Conservation (phyloP, 2,329 filamentous ascomycete genomes). For the Alternaria angustiovoidea region DNA sequence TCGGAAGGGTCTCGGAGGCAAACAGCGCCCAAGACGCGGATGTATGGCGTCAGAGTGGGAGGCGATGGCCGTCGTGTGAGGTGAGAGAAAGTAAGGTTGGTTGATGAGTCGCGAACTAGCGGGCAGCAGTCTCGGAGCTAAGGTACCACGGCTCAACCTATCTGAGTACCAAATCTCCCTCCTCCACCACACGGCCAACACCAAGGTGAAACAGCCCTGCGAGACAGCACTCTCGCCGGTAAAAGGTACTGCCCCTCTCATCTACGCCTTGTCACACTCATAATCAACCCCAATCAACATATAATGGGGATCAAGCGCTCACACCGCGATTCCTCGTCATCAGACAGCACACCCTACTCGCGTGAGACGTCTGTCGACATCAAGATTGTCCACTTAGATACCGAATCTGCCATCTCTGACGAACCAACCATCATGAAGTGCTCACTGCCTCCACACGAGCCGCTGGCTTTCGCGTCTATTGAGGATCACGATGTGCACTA, state of each 20-base stretch:
- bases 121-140: constrained; percentile 17
- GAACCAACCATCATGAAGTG: constrained; percentile 72
- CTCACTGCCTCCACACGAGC: constrained; percentile 79
- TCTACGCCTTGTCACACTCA: constrained; percentile 20
- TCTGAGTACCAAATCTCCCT: background rate
- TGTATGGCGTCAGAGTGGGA: constrained; percentile 21
- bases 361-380: constrained; percentile 38
- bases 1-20: constrained; percentile 29
- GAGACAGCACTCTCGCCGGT: constrained; percentile 14
- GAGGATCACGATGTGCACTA: constrained; percentile 90
- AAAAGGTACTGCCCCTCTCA: constrained; percentile 40
- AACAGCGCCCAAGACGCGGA: constrained; percentile 38
- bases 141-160: constrained; percentile 7
- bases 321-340: constrained; percentile 60
- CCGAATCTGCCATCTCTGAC: constrained; percentile 32
- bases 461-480: constrained; percentile 75
- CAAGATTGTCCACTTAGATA: constrained; percentile 66
- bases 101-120: constrained; percentile 20
- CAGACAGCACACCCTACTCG: constrained; percentile 45
- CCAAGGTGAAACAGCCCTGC: constrained; percentile 12
- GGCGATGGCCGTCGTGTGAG: constrained; percentile 21
- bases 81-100: constrained; percentile 22
- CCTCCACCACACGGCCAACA: background rate
- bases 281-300: constrained; percentile 19
- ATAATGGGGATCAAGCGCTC: constrained; percentile 67